These are phyloP conservation scores for Fraxinus ornus DNA, from an alignment of 305 asterid species.

Conservation along the genomic window DNA sequence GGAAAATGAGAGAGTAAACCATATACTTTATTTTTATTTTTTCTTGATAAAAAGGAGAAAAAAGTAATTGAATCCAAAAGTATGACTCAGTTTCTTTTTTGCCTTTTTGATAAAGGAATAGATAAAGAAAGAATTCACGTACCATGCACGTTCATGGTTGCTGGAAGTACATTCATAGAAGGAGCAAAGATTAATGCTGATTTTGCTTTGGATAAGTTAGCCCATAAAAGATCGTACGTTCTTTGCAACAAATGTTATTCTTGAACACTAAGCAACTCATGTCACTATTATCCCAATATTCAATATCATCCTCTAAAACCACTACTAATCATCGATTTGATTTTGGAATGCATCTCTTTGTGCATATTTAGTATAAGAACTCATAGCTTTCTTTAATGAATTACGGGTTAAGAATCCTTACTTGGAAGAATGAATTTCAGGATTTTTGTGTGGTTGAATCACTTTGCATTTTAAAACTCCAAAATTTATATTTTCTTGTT, in stretches of 20 bases:
- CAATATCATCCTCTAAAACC: not conserved
- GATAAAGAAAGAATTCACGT: not conserved
- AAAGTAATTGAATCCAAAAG: conserved; percentile 20
- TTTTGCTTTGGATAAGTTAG: not conserved
- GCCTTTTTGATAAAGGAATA: not conserved
- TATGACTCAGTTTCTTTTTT: not conserved
- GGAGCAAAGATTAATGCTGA: not conserved
- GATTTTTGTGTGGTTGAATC: too few relatives aligned
- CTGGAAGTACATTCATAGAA: not conserved
- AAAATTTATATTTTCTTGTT: too few relatives aligned
- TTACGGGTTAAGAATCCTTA: too few relatives aligned
- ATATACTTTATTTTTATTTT: not conserved
- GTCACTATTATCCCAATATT: not conserved
- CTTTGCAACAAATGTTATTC: not conserved
- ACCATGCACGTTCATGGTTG: not conserved
- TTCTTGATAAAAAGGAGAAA: not conserved
- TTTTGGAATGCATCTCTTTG: too few relatives aligned
- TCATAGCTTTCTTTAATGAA: too few relatives aligned
- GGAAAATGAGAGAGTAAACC: not conserved
- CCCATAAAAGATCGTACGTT: not conserved
- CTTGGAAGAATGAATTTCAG: too few relatives aligned
- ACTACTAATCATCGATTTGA: too few relatives aligned
- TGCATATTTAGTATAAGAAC: too few relatives aligned
- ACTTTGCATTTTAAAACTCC: too few relatives aligned
- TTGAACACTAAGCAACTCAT: not conserved